Evolutionary conservation across 768 basidiomycete genomes (phyloP).

Genomic region (Boletus tylopilopsis): DNA sequence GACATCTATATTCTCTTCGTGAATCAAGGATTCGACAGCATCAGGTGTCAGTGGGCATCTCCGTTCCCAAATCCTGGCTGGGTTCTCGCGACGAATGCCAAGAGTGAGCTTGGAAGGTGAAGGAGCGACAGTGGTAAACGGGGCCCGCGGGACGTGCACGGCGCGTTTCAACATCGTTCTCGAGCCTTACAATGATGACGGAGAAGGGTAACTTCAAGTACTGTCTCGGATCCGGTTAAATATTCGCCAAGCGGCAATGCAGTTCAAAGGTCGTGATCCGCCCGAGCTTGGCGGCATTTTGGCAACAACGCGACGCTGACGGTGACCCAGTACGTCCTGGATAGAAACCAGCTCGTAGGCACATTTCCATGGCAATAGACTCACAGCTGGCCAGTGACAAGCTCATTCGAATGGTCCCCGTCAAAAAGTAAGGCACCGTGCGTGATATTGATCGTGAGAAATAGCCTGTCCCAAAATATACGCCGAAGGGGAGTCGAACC

Average conservation of each 20-base stretch:
- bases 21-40: constrained; percentile 59
- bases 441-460: no score
- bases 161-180: constrained; percentile 18
- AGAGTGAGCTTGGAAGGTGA: constrained; percentile 37
- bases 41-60: constrained; percentile 79
- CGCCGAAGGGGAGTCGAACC: constrained; percentile 73
- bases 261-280: constrained; percentile 15
- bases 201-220: neutral
- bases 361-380: no score
- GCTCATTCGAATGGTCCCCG: no score
- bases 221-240: constrained; percentile 1
- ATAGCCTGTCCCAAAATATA: no score
- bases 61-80: constrained; percentile 80
- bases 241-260: neutral
- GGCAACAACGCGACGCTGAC: no score
- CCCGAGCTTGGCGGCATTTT: constrained; percentile 2
- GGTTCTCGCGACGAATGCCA: constrained; percentile 75
- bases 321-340: no score
- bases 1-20: constrained; percentile 55
- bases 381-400: no score
- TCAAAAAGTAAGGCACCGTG: no score
- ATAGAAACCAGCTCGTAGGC: no score
- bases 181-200: neutral
- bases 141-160: constrained; percentile 19
- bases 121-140: constrained; percentile 18